phyloP scores from a whole-genome alignment of 768 basidiomycete species.

The Vishniacozyma victoriae region DNA sequence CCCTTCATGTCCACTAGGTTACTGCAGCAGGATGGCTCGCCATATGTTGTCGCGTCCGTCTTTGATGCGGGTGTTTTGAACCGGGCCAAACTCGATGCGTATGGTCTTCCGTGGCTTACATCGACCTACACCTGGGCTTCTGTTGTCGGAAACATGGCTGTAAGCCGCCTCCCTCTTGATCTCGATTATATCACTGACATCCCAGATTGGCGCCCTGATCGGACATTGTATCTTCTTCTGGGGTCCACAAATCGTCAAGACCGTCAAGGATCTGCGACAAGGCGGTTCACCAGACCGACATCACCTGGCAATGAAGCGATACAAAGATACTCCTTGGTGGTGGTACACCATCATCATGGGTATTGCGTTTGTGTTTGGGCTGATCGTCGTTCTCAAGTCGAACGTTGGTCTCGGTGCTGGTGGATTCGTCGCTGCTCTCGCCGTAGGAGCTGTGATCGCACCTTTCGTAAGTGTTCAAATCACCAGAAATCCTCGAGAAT shows the following conservation, averaged over 20 bases:
- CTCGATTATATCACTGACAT: no score
- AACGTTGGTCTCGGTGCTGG: slow-evolving; percentile 62
- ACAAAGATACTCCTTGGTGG: slow-evolving; percentile 59
- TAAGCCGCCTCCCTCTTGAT: slow-evolving; percentile 22
- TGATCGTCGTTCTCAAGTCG: slow-evolving; percentile 57
- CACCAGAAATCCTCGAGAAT: not conserved
- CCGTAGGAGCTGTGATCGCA: slow-evolving; percentile 6
- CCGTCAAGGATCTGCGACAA: slow-evolving; percentile 51
- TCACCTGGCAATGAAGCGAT: slow-evolving; percentile 46
- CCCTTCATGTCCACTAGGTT: slow-evolving; percentile 61
- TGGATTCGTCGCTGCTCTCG: slow-evolving; percentile 58
- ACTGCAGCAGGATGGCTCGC: slow-evolving; percentile 55
- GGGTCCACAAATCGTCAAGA: slow-evolving; percentile 51
- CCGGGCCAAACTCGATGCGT: slow-evolving; percentile 53
- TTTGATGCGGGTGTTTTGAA: slow-evolving; percentile 57
- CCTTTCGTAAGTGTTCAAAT: slow-evolving; percentile 4
- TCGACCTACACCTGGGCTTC: slow-evolving; percentile 47
- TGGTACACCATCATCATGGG: slow-evolving; percentile 52
- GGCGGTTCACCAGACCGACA: slow-evolving; percentile 57
- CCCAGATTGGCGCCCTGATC: slow-evolving; percentile 59
- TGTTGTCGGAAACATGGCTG: slow-evolving; percentile 10
- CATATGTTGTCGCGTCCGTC: slow-evolving; percentile 56
- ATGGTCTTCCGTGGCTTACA: slow-evolving; percentile 54
- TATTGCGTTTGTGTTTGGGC: slow-evolving; percentile 45
- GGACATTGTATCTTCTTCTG: slow-evolving; percentile 58